Conservation (phyloP, 2,329 filamentous ascomycete genomes). For the Clonostachys sp. region DNA sequence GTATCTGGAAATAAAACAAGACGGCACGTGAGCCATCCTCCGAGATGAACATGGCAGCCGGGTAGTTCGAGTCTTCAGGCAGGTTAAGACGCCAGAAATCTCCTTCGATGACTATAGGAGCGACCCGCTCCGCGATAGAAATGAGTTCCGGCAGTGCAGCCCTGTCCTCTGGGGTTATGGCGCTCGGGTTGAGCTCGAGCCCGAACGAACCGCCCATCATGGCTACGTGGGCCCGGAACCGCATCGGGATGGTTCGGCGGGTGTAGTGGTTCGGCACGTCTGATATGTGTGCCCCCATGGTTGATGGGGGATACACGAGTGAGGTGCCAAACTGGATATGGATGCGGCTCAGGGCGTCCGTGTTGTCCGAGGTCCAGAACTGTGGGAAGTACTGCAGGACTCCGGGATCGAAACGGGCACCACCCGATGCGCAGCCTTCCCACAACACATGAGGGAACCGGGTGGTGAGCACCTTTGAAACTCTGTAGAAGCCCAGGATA, state of each 20-base stretch:
- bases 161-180: conserved; percentile 45
- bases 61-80: conserved; percentile 57
- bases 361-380: conserved; percentile 63
- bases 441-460: conserved; percentile 58
- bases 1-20: conserved; percentile 57
- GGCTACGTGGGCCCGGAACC: conserved; percentile 60
- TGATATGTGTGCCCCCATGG: conserved; percentile 64
- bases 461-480: conserved; percentile 55
- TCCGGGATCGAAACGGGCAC: conserved; percentile 60
- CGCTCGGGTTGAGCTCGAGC: conserved; percentile 54
- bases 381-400: conserved; percentile 62
- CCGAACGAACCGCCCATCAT: conserved; percentile 68
- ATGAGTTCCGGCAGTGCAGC: conserved; percentile 49
- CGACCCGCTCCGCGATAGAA: conserved; percentile 47
- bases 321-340: conserved; percentile 61
- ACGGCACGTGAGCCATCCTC: conserved; percentile 43
- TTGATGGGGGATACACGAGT: conserved; percentile 54
- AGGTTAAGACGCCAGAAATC: conserved; percentile 55
- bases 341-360: conserved; percentile 56
- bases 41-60: conserved; percentile 54
- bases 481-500: conserved; percentile 59
- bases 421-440: conserved; percentile 63
- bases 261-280: conserved; percentile 56
- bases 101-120: conserved; percentile 53
- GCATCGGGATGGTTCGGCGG: conserved; percentile 46